A percentile compares a stretch with the other conserved stretches of the same genome.
These are phyloP conservation scores for Cetradonia linearis DNA, from an alignment of 495 filamentous ascomycete genomes.

Conservation along the genomic window DNA sequence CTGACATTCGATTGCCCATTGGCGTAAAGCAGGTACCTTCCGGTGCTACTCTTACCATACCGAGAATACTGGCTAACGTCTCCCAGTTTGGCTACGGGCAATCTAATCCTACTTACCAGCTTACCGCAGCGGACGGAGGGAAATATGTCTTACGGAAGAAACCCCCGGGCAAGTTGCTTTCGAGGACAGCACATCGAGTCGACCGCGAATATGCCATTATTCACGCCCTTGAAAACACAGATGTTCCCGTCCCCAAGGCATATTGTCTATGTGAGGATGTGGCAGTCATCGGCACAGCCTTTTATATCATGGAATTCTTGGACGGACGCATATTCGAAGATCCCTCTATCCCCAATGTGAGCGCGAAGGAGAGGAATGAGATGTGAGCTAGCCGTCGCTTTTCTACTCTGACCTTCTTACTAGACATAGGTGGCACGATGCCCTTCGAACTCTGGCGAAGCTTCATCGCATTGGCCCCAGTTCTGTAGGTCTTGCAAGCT, in stretches of 20 bases:
- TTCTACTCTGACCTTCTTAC: conserved; percentile 12
- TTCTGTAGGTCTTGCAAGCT: conserved; percentile 54
- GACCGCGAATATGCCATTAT: conserved; percentile 92
- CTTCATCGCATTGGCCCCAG: conserved; percentile 67
- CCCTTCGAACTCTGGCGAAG: conserved; percentile 70
- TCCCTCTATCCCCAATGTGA: conserved; percentile 66
- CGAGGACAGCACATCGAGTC: conserved; percentile 87
- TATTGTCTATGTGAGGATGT: conserved; percentile 79
- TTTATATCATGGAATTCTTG: conserved; percentile 94
- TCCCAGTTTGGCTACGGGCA: conserved; percentile 87
- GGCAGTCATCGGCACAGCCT: conserved; percentile 72
- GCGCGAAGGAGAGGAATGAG: conserved; percentile 52
- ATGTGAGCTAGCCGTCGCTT: conserved; percentile 40
- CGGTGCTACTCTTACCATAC: neutral
- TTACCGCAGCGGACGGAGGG: conserved; percentile 55
- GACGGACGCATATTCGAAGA: conserved; percentile 89
- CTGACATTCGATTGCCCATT: conserved; percentile 68
- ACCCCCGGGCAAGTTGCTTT: conserved; percentile 81
- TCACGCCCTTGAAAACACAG: conserved; percentile 63
- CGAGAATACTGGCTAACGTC: conserved; percentile 5
- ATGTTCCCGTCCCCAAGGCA: conserved; percentile 78
- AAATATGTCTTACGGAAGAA: conserved; percentile 90
- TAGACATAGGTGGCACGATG: conserved; percentile 63
- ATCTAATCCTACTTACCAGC: conserved; percentile 91
- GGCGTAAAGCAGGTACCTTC: conserved; percentile 72